phyloP scores from a whole-genome alignment of 768 basidiomycete species.

The Psilocybe tampanensis region DNA sequence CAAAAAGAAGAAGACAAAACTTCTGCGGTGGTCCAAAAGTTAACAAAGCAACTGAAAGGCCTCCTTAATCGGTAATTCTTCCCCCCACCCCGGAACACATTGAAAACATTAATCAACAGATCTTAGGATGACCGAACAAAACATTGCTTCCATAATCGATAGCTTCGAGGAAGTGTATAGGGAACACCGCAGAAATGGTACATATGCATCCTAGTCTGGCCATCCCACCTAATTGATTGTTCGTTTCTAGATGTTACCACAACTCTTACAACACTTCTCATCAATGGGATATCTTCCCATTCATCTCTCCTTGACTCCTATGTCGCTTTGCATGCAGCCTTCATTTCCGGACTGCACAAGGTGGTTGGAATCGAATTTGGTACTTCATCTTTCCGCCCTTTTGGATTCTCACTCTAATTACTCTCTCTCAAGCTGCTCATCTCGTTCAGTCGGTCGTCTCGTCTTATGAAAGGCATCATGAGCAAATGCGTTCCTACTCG shows the following conservation, averaged over 20 bases:
- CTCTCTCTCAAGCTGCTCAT: constrained; percentile 85
- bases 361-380: constrained; percentile 88
- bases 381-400: constrained; percentile 34
- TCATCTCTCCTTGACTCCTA: constrained; percentile 86
- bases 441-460: constrained; percentile 76
- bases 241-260: constrained; percentile 72
- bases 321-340: constrained; percentile 84
- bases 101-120: too few species aligned
- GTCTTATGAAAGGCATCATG: constrained; percentile 64
- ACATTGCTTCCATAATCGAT: constrained; percentile 73
- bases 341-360: constrained; percentile 81
- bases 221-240: constrained; percentile 42
- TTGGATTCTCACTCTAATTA: too few species aligned
- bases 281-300: constrained; percentile 79
- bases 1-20: constrained; percentile 26
- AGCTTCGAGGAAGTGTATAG: constrained; percentile 79
- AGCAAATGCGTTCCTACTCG: constrained; percentile 25
- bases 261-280: constrained; percentile 72
- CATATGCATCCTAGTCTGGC: constrained; percentile 13
- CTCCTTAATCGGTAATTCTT: constrained; percentile 73
- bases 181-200: constrained; percentile 78
- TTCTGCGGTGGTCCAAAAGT: constrained; percentile 50
- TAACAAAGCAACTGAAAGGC: constrained; percentile 82
- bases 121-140: constrained; percentile 85
- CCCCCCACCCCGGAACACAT: too few species aligned